phyloP scores from a whole-genome alignment of 352 stramenopile species.

The Pythium graminicola region DNA sequence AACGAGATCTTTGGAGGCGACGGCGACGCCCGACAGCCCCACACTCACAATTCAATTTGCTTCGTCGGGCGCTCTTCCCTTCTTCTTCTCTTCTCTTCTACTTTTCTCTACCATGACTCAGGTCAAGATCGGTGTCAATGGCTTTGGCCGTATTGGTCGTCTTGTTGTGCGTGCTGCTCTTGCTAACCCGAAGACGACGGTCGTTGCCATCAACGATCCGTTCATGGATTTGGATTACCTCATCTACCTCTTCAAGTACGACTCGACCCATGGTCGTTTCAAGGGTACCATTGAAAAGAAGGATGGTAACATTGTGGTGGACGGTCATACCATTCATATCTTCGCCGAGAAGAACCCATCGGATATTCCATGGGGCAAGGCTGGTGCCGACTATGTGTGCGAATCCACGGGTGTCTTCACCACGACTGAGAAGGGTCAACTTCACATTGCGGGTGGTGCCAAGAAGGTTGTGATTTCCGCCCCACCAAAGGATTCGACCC shows the following conservation, averaged over 20 bases:
- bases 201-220: slow-evolving; percentile 52
- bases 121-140: slow-evolving; percentile 47
- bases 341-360: slow-evolving; percentile 43
- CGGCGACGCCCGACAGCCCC: not conserved
- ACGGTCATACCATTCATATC: slow-evolving; percentile 40
- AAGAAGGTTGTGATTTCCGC: slow-evolving; percentile 98
- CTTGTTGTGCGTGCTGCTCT: slow-evolving; percentile 42
- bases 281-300: slow-evolving; percentile 83
- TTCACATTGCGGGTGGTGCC: slow-evolving; percentile 87
- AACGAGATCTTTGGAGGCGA: not conserved
- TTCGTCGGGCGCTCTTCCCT: slow-evolving; percentile 8
- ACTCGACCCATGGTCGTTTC: slow-evolving; percentile 93
- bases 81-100: not conserved
- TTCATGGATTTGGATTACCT: slow-evolving; percentile 60
- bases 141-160: slow-evolving; percentile 51
- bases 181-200: slow-evolving; percentile 42
- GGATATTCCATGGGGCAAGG: slow-evolving; percentile 65
- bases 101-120: slow-evolving; percentile 25
- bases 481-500: slow-evolving; percentile 88
- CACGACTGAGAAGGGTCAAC: slow-evolving; percentile 71
- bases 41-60: slow-evolving; percentile 35
- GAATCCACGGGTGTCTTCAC: slow-evolving; percentile 96
- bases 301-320: slow-evolving; percentile 67
- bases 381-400: slow-evolving; percentile 91
- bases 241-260: slow-evolving; percentile 96